These are phyloP conservation scores for Juncus inflexus DNA, from an alignment of 176 grass and related monocot genomes.

Conservation along the genomic window DNA sequence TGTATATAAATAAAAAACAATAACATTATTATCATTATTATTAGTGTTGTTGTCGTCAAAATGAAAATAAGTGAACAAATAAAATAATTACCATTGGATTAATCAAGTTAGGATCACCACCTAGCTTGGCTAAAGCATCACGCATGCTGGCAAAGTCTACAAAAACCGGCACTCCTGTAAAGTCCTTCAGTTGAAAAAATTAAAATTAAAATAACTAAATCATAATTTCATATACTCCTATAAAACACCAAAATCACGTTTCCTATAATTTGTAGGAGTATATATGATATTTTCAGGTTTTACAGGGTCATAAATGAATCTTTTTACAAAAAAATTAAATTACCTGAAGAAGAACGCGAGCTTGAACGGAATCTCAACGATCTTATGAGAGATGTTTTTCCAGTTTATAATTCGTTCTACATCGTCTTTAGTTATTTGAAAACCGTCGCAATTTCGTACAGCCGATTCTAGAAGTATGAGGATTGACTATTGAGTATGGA, in stretches of 20 bases:
- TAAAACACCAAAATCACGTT: neutral
- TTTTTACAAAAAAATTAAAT: neutral
- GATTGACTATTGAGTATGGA: constrained; percentile 20
- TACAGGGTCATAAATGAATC: too few relatives aligned
- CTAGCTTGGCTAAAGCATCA: constrained; percentile 42
- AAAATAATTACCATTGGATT: constrained; percentile 34
- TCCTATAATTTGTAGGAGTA: neutral
- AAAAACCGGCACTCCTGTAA: constrained; percentile 43
- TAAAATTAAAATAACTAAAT: neutral
- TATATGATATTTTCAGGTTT: too few relatives aligned
- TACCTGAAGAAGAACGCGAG: constrained; percentile 48
- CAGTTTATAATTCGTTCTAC: constrained; percentile 44
- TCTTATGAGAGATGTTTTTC: constrained; percentile 35
- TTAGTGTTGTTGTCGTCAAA: neutral
- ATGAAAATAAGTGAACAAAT: neutral
- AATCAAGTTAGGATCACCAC: constrained; percentile 38
- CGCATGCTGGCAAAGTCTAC: constrained; percentile 48
- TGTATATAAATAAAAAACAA: neutral
- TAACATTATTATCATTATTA: neutral
- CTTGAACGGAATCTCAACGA: constrained; percentile 44
- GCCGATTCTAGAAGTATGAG: constrained; percentile 42
- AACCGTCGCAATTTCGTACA: constrained; percentile 38
- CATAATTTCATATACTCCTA: neutral
- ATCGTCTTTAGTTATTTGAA: constrained; percentile 40
- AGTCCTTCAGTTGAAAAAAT: constrained; percentile 27